Evolutionary conservation across 495 filamentous ascomycete species (phyloP), one percentile per base, ranked within the genome.

Genomic region (Podospora appendiculata): DNA sequence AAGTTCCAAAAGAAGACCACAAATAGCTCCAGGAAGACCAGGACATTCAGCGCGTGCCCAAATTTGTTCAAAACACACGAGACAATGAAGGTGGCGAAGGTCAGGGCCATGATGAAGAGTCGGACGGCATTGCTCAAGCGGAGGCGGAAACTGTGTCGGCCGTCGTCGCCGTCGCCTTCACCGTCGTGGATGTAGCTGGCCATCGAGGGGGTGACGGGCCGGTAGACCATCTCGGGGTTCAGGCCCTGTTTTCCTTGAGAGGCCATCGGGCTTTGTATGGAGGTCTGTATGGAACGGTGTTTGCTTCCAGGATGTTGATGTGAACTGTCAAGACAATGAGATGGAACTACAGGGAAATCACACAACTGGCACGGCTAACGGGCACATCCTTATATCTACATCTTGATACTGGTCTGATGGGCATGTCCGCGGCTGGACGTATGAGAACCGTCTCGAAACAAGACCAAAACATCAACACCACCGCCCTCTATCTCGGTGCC

Each of bases 221-320:
- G 43, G 56, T 54, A 58, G 18, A 42, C 48, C 52, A 43, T 51
- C 14, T 41, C 19, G 1, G 49, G 49, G 41, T 18, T 51, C 19
- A 44, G 45, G 36, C 33, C 34, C 19, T 8, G 41, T 17, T 9
- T 14, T 17, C 3, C 8, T 44, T 44, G 10, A 19, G 19, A 39
- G 41, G 41, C 32, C n/a, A 17, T 35, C 8, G 25, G 2, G 25
- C 2, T 2, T 5, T 25, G 25, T 2, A 25, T 25, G 25, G 2
- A 25, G 5, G 25, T 25, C 25, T 25, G 25, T 25, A 25, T 5
- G 25, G 25, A 5, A 25, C 5, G 2, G 25, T 25, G 25, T 25
- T 25, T 25, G 25, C 25, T 25, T 25, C 25, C 2, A 5, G 25
- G 5, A 2, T 2, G 2, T 25, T 5, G 25, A 25, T 25, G 25